These are phyloP conservation scores for Bipolaris victoriae DNA, from an alignment of 2,329 filamentous ascomycete genomes.

Conservation along the genomic window DNA sequence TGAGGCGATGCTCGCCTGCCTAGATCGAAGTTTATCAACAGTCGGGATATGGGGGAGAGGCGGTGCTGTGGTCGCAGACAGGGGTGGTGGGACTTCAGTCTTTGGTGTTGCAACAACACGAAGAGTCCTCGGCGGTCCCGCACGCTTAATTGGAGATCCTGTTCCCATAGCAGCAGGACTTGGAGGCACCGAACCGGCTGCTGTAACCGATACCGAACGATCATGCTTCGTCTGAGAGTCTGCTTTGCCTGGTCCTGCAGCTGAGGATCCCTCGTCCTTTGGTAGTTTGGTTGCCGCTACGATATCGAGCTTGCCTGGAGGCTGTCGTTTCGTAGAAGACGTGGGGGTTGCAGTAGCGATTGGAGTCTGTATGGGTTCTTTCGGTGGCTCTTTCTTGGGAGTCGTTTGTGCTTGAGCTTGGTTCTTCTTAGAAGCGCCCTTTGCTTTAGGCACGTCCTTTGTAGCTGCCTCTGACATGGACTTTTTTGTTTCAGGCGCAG, in stretches of 20 bases:
- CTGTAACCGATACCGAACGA: conserved; percentile 45
- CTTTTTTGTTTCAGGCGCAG: conserved; percentile 29
- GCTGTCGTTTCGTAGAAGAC: conserved; percentile 45
- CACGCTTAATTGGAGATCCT: conserved; percentile 52
- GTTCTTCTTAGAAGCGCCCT: conserved; percentile 28
- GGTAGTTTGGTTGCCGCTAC: conserved; percentile 44
- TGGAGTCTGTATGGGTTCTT: conserved; percentile 10
- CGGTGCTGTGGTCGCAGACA: conserved; percentile 42
- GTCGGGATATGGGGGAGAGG: conserved; percentile 42
- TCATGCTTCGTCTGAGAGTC: conserved; percentile 34
- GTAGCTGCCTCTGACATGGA: conserved; percentile 13
- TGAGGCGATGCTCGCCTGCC: conserved; percentile 63
- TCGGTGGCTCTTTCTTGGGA: conserved; percentile 16
- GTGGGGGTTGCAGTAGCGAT: conserved; percentile 15
- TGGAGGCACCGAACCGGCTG: conserved; percentile 57
- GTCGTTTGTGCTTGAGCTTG: conserved; percentile 18
- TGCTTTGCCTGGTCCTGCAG: conserved; percentile 23
- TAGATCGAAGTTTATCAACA: conserved; percentile 54
- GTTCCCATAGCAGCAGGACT: conserved; percentile 60
- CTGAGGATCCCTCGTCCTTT: conserved; percentile 26
- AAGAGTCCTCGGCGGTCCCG: conserved; percentile 65
- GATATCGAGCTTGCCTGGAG: conserved; percentile 57
- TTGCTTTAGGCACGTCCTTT: conserved; percentile 31
- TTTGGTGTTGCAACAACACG: conserved; percentile 73
- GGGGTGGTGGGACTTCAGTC: conserved; percentile 59